Base-by-base conservation (phyloP, 2,329 filamentous ascomycete genomes). In the Hypoxylon sp. region DNA sequence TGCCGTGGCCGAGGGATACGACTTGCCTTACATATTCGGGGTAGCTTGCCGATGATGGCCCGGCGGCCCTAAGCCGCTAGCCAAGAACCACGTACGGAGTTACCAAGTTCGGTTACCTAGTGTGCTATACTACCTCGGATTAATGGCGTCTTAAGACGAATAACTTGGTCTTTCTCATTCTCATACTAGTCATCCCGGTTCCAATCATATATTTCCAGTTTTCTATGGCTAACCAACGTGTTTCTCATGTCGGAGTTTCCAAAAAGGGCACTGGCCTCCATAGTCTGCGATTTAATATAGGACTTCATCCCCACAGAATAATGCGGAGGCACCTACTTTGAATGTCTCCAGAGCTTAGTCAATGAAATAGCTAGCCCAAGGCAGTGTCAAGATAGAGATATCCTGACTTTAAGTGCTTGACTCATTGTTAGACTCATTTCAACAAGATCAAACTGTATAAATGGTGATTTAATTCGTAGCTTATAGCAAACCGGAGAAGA, bases 41-140 rank as follows among this genome's bases (percentile, higher is more conserved):
- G 49, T 12, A 42, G 8, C 46, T 55, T 65, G 22, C 65, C 65
- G 65, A 68, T 46, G 56, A 68, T 62, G 63, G 56, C 12, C 63
- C 66, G 63, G 49, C 63, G 59, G 65, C 55, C 59, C 51, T 61
- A 53, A 24, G n/a, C 30, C 16, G 32, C 24, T 32, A 38, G 49
- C 42, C 51, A 51, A 54, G 33, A 44, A 11, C n/a, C 8, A 11
- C 18, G 1, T 44, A 54, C 65, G 62, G 62, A 66, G 36, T 49
- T 66, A 38, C 62, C 53, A 40, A 51, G 46, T 68, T 61, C 11
- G 46, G 40, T 44, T 32, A 20, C 6, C 33, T 16, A 45, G 24
- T 38, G 33, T n/a, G n/a, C 3, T 51, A 51, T 42, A 48, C 58
- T 9, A 16, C n/a, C 1, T 26, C 4, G 2, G 11, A 20, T 48